Evolutionary conservation across 2,329 filamentous ascomycete genomes (phyloP), one percentile per base, ranked within the genome.

Genomic region (Plectosphaerella cucumerina): DNA sequence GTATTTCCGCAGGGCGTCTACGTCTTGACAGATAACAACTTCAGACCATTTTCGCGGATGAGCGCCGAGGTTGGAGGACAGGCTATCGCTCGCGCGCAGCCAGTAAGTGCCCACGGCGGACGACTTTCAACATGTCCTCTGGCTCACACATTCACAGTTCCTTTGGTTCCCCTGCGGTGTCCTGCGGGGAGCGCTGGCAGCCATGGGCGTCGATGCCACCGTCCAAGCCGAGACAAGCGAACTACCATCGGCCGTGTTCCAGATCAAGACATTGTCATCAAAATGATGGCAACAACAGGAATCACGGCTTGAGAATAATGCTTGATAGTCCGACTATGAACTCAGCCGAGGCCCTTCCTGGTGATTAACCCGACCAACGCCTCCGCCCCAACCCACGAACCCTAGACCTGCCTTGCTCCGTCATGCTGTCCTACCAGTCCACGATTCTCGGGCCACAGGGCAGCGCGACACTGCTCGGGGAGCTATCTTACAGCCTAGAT

Each of bases 81-180:
- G 64, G 88, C 87, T 15, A 80, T 92, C 46, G 72, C 80, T 18
- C 79, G 85, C 60, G 91, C 91, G 22, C 89, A 95, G 65, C 86
- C 89, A 58, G 90, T 95, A 80, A 60, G 84, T 21, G 6, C 39
- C 12, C 20, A 12, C 11, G n/a, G 17, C 5, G 3, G 17, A 6
- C 35, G 35, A 12, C 35, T 15, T 3, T 15, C 9, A 12, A 5
- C 9, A 18, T 21, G 9, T 42, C 44, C n/a, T n/a, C n/a, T n/a
- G n/a, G 6, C 33, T 52, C 45, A 54, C 50, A 35, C 11, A 6
- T 33, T 14, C 3, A 50, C 53, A 95, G 87, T 97, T 95, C 67
- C 77, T 99, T 14, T 97, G 90, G 82, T 97, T 97, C 63, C 94
- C 94, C 8, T 96, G 92, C 60, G 94, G 94, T 44, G 80, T 99